Conservation (phyloP, 352 stramenopile genomes). For the Pythium aquatile region DNA sequence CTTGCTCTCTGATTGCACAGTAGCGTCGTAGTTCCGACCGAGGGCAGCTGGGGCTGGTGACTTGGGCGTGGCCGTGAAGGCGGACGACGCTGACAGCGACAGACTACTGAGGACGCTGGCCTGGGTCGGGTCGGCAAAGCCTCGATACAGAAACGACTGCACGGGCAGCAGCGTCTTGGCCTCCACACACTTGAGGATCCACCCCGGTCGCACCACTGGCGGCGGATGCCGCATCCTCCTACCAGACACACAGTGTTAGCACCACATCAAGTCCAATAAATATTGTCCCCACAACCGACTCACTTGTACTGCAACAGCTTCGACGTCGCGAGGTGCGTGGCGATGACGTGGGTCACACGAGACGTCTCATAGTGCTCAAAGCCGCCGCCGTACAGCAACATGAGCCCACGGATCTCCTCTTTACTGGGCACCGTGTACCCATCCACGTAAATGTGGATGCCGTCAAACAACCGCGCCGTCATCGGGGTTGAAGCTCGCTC, state of each 20-base stretch:
- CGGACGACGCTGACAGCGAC: constrained; percentile 18
- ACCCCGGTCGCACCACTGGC: constrained; percentile 87
- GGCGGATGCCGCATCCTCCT: constrained; percentile 59
- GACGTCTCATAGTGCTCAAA: constrained; percentile 90
- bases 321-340: constrained; percentile 76
- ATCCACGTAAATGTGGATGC: constrained; percentile 86
- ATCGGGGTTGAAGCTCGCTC: constrained; percentile 12
- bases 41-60: not conserved
- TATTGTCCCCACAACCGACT: constrained; percentile 17
- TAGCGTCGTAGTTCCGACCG: not conserved
- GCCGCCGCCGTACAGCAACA: constrained; percentile 75
- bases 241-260: not conserved
- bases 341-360: constrained; percentile 86
- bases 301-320: constrained; percentile 86
- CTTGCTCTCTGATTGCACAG: not conserved
- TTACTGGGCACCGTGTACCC: constrained; percentile 84
- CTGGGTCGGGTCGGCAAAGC: constrained; percentile 77
- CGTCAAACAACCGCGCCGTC: constrained; percentile 47
- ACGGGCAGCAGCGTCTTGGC: constrained; percentile 64
- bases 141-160: constrained; percentile 82
- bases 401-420: constrained; percentile 77
- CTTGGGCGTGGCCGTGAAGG: constrained; percentile 4
- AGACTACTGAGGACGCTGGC: constrained; percentile 34
- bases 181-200: constrained; percentile 91
- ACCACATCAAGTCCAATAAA: not conserved